A percentile compares a stretch with the other conserved stretches of the same genome.
These are phyloP conservation scores for Metarhizium brunneum DNA, from an alignment of 2,329 filamentous ascomycete genomes.

Conservation along the genomic window DNA sequence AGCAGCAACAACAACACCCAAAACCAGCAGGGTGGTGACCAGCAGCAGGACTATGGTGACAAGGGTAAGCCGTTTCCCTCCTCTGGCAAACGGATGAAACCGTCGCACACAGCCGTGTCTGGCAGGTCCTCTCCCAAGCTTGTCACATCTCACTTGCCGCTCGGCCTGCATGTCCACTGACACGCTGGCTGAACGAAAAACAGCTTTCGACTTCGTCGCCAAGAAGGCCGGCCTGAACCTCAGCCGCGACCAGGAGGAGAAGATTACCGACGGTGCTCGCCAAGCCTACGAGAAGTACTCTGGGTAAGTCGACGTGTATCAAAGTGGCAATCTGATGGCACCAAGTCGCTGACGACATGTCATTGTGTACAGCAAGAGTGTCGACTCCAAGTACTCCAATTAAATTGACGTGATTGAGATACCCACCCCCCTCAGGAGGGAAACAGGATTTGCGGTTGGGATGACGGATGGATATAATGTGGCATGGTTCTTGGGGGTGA, in stretches of 20 bases:
- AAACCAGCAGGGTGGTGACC: not conserved
- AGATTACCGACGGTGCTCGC: conserved; percentile 27
- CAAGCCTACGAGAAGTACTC: conserved; percentile 24
- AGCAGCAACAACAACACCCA: no score
- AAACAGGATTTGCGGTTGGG: not conserved
- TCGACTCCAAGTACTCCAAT: conserved; percentile 25
- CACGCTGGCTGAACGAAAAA: not conserved
- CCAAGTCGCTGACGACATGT: not conserved
- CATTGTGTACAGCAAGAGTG: conserved; percentile 11
- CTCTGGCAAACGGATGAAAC: not conserved
- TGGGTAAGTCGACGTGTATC: conserved; percentile 19
- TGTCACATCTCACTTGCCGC: no score
- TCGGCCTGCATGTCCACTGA: not conserved
- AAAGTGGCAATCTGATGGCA: not conserved
- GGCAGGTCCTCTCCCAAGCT: no score
- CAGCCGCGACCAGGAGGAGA: conserved; percentile 23
- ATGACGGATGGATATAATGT: not conserved
- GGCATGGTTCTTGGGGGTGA: not conserved
- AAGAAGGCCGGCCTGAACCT: conserved; percentile 27
- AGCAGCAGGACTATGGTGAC: conserved; percentile 26
- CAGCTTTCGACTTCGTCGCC: conserved; percentile 20
- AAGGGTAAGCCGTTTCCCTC: conserved; percentile 20
- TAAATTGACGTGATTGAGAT: conserved; percentile 9
- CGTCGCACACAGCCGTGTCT: no score
- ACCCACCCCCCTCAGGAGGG: no score